Percentiles rank a stretch among this genome's conserved stretches.
Conservation (phyloP, 495 filamentous ascomycete genomes). For the Tuber borchii region DNA sequence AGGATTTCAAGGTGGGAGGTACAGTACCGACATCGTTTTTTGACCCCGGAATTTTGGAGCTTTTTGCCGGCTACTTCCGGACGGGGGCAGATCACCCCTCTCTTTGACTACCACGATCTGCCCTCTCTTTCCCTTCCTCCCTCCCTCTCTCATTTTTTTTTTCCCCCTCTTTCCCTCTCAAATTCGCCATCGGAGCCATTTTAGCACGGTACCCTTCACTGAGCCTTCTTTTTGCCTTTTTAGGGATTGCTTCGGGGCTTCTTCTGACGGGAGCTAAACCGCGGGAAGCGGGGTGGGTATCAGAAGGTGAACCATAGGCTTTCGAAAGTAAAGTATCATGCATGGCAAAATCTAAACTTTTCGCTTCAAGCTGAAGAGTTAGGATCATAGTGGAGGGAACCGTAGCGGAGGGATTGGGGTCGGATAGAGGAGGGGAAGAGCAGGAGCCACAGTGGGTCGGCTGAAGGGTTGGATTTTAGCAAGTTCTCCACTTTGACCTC, state of each 20-base stretch:
- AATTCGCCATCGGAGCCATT: not conserved
- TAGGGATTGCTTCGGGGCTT: not conserved
- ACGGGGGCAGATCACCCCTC: not conserved
- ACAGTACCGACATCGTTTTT: not conserved
- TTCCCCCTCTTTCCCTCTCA: not conserved
- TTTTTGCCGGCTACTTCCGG: not conserved
- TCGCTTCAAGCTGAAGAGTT: not conserved
- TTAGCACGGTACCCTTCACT: not conserved
- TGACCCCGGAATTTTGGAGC: not conserved
- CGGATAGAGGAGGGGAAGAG: not conserved
- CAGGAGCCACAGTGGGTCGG: not conserved
- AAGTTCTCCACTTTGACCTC: not conserved
- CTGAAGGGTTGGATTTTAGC: not conserved
- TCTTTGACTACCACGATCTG: not conserved
- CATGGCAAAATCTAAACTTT: not conserved
- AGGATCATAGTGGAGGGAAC: not conserved
- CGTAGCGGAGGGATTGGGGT: too few species aligned
- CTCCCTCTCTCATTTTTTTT: too few species aligned
- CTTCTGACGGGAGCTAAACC: not conserved
- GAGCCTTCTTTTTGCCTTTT: not conserved
- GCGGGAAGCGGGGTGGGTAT: not conserved
- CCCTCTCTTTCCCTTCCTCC: too few species aligned
- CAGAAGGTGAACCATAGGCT: not conserved
- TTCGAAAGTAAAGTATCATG: not conserved
- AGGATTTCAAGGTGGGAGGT: not conserved